Base-by-base conservation (phyloP, 2,329 filamentous ascomycete genomes). In the Diaporthe destruens region DNA sequence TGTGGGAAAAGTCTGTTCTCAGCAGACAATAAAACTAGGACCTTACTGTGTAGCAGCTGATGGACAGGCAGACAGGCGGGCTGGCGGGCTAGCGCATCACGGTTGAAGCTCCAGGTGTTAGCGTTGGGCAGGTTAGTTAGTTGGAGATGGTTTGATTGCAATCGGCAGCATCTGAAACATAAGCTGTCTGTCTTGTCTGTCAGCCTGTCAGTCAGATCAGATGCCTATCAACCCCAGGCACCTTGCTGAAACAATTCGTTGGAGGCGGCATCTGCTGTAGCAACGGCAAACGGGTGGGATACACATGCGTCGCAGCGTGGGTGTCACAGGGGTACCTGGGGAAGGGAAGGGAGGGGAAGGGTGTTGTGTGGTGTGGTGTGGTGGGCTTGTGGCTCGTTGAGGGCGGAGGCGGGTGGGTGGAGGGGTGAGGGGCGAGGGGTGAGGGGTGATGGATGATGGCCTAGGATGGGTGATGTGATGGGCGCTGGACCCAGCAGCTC, bases 81-180 rank as follows among this genome's bases (percentile, higher is more conserved):
- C n/a, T n/a, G n/a, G n/a, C 44, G 20, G 44, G 4, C 20, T 44
- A 29, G 44, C 20, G 44, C 11, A 23, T 12, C 12, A n/a, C n/a
- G n/a, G n/a, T n/a, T n/a, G 44, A 12, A 65, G 25, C 44, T 51
- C 23, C 12, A 36, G 20, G n/a, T 36, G 11, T 65, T 51, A 51
- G 44, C 32, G 44, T 25, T 7, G 61, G 61, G 61, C 29, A 32
- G 44, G 29, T 29, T 29, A 5, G 29, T 29, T 29, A 29, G 44
- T 44, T 25, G 18, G 9, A n/a, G 61, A 25, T 65, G 16, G 61
- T 65, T 51, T 51, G 44, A 65, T 65, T 66, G 61, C 61, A 66
- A 66, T 66, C 47, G 44, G 34, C 61, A 66, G 61, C 44, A 51
- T 39, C 61, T 66, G 61, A 66, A 66, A 66, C 61, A 66, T 29